These are phyloP conservation scores for Russula brevipes DNA, from an alignment of 768 basidiomycete genomes.

Conservation along the genomic window DNA sequence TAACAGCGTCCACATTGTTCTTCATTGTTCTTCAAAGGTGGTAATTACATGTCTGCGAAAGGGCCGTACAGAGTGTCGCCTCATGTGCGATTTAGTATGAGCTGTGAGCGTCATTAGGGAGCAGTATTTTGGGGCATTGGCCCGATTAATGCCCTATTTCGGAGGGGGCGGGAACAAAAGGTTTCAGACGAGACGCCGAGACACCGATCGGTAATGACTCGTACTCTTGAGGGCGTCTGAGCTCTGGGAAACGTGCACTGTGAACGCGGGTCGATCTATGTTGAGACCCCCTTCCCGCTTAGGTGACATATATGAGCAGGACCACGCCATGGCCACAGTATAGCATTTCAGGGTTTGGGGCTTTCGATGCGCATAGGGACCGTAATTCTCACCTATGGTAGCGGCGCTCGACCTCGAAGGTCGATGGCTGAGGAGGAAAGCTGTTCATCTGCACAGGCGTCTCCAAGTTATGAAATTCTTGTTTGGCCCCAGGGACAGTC, in stretches of 20 bases:
- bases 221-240: slow-evolving; percentile 67
- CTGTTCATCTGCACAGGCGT: background rate
- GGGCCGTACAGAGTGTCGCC: background rate
- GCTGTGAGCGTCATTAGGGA: slow-evolving; percentile 4
- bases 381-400: slow-evolving; percentile 53
- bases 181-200: slow-evolving; percentile 59
- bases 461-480: slow-evolving; percentile 1
- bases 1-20: slow-evolving; percentile 46
- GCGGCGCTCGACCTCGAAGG: background rate
- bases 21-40: slow-evolving; percentile 38
- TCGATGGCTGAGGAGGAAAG: background rate
- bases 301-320: too few species aligned
- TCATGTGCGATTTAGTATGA: slow-evolving; percentile 5
- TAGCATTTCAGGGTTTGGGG: background rate
- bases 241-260: slow-evolving; percentile 58
- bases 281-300: slow-evolving; percentile 35
- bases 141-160: background rate
- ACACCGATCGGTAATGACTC: slow-evolving; percentile 59
- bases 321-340: background rate
- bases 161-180: slow-evolving; percentile 47
- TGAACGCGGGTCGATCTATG: slow-evolving; percentile 66
- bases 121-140: background rate
- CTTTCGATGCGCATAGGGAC: slow-evolving; percentile 38
- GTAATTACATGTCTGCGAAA: slow-evolving; percentile 13
- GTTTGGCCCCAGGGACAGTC: background rate